Evolutionary conservation across 495 filamentous ascomycete genomes (phyloP).

Genomic region (Durotheca rogersii): DNA sequence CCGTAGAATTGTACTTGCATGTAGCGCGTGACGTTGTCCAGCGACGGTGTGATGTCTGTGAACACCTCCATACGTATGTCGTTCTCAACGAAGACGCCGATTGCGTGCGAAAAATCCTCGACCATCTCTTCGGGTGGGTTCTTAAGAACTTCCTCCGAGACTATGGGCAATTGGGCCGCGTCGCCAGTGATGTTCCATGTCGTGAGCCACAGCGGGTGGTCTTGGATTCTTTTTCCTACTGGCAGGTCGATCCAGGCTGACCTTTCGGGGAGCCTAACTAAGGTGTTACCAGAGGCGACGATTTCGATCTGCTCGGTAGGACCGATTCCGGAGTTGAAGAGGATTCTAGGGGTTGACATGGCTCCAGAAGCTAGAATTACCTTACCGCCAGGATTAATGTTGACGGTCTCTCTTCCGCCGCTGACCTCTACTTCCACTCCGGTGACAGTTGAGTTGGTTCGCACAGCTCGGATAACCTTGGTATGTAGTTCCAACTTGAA

Average conservation of each 20-base stretch:
- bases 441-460: slow-evolving; percentile 46
- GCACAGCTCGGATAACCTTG: slow-evolving; percentile 50
- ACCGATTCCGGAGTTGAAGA: slow-evolving; percentile 51
- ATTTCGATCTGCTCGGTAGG: slow-evolving; percentile 39
- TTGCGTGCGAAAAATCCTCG: slow-evolving; percentile 14
- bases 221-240: slow-evolving; percentile 51
- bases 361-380: slow-evolving; percentile 54
- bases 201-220: slow-evolving; percentile 38
- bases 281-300: slow-evolving; percentile 33
- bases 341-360: slow-evolving; percentile 51
- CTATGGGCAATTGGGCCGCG: slow-evolving; percentile 41
- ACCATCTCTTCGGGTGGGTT: slow-evolving; percentile 42
- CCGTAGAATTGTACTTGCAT: slow-evolving; percentile 26
- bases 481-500: slow-evolving; percentile 51
- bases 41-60: slow-evolving; percentile 8
- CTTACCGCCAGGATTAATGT: slow-evolving; percentile 45
- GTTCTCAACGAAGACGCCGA: slow-evolving; percentile 19
- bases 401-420: slow-evolving; percentile 47
- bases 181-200: slow-evolving; percentile 26
- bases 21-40: slow-evolving; percentile 15
- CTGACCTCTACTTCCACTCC: slow-evolving; percentile 52
- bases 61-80: slow-evolving; percentile 27
- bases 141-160: slow-evolving; percentile 45
- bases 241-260: slow-evolving; percentile 54
- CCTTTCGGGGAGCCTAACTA: slow-evolving; percentile 33